Conservation (phyloP, 208 protist species). For the Leishmania braziliensis region DNA sequence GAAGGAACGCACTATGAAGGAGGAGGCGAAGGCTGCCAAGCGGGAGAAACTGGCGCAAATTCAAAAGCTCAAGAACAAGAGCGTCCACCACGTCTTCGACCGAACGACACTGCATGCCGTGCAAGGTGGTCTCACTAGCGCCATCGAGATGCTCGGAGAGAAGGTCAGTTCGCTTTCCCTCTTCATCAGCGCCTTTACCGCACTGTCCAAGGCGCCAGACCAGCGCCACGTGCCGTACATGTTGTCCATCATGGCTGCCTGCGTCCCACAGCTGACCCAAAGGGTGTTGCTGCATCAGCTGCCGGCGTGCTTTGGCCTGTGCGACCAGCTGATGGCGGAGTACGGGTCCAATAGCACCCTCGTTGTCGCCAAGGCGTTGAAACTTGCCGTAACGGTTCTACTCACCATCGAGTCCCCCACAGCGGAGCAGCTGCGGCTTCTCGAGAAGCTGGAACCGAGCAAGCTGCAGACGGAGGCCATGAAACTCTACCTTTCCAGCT, state of each 20-base stretch:
- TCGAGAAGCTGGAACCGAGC: conserved; percentile 74
- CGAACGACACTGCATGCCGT: conserved; percentile 55
- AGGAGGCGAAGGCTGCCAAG: conserved; percentile 50
- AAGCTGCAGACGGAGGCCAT: conserved; percentile 70
- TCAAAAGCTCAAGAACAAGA: conserved; percentile 73
- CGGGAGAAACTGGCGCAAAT: conserved; percentile 45
- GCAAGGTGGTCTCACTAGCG: conserved; percentile 73
- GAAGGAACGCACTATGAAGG: conserved; percentile 57
- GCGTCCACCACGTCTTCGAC: conserved; percentile 78
- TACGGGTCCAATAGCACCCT: conserved; percentile 63
- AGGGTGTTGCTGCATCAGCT: conserved; percentile 66
- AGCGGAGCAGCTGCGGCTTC: conserved; percentile 38
- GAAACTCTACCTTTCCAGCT: conserved; percentile 69
- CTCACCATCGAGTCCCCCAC: conserved; percentile 60
- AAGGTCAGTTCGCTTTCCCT: conserved; percentile 72
- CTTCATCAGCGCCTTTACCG: conserved; percentile 80
- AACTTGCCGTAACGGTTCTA: conserved; percentile 68
- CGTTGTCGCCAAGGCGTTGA: conserved; percentile 72
- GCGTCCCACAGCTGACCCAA: conserved; percentile 72
- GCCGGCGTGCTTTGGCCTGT: conserved; percentile 41
- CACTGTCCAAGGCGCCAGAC: conserved; percentile 61
- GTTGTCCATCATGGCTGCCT: conserved; percentile 76
- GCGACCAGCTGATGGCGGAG: conserved; percentile 78
- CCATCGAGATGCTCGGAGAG: conserved; percentile 68
- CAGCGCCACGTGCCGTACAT: conserved; percentile 82